Evolutionary conservation across 176 grass and related monocot genomes (phyloP), one percentile per base, ranked within the genome.

Genomic region (Zizania latifolia): DNA sequence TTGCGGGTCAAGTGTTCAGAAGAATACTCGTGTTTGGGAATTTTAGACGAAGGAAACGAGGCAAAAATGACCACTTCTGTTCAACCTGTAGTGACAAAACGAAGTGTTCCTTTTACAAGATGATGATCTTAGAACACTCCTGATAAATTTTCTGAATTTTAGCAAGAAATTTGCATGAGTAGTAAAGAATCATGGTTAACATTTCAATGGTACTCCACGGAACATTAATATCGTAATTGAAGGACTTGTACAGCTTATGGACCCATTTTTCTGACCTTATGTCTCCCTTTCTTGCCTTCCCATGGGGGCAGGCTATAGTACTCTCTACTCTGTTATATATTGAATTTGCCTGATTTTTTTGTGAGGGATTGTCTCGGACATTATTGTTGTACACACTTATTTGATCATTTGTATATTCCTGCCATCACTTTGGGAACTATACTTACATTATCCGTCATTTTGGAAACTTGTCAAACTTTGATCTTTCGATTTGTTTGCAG

Each of bases 401-500:
- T 45, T 45, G 43, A 3, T 36, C 3, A n/a, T n/a, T n/a, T n/a
- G n/a, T n/a, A n/a, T n/a, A n/a, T n/a, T n/a, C 0, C 43, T 17
- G 43, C 10, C 15, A 45, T 45, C 15, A 17, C 17, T 50, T 50
- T n/a, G 17, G 5, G 6, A n/a, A n/a, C 17, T 50, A 50, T 53
- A 22, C 48, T 21, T 53, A 22, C 48, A 53, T 53, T 17, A 22
- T 53, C 48, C 8, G 5, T 53, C n/a, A 22, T 8, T 50, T 50
- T 50, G 46, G 17, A 39, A 60, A 76, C 45, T 11, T 10, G 58
- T 44, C 16, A 1, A 17, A 4, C 21, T 11, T 76, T 28, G 50
- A 29, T 67, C 60, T 50, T 37, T 66, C 24, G 29, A 60, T 4
- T 77, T 83, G 39, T 70, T 58, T 87, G 54, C 79, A 99, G 95